Base-by-base conservation (phyloP, 192 early-diverging fungal species). In the Mortierella hygrophila region DNA sequence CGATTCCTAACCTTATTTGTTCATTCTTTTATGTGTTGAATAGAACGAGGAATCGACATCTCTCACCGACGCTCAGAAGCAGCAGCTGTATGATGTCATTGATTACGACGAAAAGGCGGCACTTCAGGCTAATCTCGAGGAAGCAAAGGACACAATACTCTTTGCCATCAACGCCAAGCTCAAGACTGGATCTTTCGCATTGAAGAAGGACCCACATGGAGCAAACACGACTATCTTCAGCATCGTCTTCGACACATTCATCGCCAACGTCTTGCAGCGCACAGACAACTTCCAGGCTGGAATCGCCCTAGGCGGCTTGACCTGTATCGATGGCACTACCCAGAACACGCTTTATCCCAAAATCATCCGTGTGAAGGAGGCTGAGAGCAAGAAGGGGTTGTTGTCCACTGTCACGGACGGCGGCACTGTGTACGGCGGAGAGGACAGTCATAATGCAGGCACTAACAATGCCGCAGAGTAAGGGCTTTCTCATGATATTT, bases 31-130 rank as follows among this genome's bases (percentile, higher is more conserved):
- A 38, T 52, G 44, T n/a, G 46, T 29, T 69, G 32, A 44, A 47
- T 89, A 71, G 82, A 60, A 38, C 55, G 89, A 89, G 21, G 88
- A 83, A 6, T 78, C 88, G 18, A 72, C 90, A 6, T 80, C 88
- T 46, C 93, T 97, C 55, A 94, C 95, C 26, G 96, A 97, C 44
- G 94, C 94, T 65, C 96, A 99, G 76, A 93, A 96, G 70, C 93
- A 97, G 79, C 95, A 97, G 87, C 91, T 99, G 20, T 98, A 97
- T 90, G 94, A 98, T 42, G 96, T 96, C 13, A 99, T 99, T 74
- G 98, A 99, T 72, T 99, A 95, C 85, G 95, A 99, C 82, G 97
- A 97, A 73, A 91, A 94, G 23, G 89, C 94, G 0, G 91, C 93
- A 1, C 78, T 94, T 10, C 83, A 89, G 4, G 90, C 77, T 6